Base-by-base conservation (phyloP, 2,329 filamentous ascomycete species). In the Monilinia vaccinii-corymbosi region DNA sequence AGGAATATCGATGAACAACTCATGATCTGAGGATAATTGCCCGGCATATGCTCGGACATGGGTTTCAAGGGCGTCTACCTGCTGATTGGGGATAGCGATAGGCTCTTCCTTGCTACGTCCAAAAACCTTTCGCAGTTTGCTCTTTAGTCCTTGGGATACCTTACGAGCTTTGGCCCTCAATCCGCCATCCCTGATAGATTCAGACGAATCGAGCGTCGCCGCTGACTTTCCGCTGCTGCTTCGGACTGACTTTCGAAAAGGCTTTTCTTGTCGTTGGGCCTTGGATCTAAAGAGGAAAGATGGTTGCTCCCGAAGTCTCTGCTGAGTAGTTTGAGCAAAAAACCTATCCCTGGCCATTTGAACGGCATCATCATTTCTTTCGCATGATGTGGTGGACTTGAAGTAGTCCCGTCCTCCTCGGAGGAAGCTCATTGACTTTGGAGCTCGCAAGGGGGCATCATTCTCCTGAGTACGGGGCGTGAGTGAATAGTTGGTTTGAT, bases 81-180 rank as follows among this genome's bases (percentile, higher is more conserved):
- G 81, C 63, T 84, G 81, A 28, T 76, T 73, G 4, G 80, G 80
- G 11, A 83, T 68, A 1, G 53, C 56, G 0, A 67, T 62, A 2
- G 71, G 67, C 23, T 72, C 72, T 6, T 73, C 71, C 0, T 75
- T 74, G 49, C 61, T 64, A 21, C 77, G 72, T 31, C 75, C 75
- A 63, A 88, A 84, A 0, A 86, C 74, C 42, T 73, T 79, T 70
- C 79, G 86, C 61, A 91, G 67, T 61, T 78, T 88, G 51, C 77
- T 79, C 67, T 79, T 87, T 44, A 91, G 67, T 0, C 79, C 81
- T 18, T 76, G 79, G 0, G 87, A 89, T 16, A 84, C 81, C 36
- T 83, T 84, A 28, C 86, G 78, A 13, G 82, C 81, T 55, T 79
- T 84, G 34, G 75, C 73, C 49, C 76, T 78, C 32, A 85, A 65